These are phyloP conservation scores for Candida jianshihensis DNA, from an alignment of 805 yeast species.

Conservation along the genomic window DNA sequence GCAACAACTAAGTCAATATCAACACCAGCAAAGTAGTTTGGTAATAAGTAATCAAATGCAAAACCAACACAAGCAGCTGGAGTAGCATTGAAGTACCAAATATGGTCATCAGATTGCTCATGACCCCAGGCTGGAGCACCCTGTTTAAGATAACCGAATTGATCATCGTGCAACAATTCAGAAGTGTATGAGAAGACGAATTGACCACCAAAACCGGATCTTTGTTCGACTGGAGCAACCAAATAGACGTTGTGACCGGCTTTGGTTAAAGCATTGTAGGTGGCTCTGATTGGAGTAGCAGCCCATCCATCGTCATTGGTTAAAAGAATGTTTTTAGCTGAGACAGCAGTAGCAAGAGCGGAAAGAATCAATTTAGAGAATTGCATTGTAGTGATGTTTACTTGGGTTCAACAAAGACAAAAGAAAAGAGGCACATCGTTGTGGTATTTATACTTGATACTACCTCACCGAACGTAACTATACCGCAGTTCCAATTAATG, in stretches of 20 bases:
- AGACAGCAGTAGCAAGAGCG: conserved; percentile 7
- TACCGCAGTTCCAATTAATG: too few relatives aligned
- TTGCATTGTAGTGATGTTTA: conserved; percentile 11
- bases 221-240: conserved; percentile 46
- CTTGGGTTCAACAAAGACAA: too few relatives aligned
- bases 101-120: conserved; percentile 33
- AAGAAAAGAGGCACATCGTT: neutral
- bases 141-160: conserved; percentile 37
- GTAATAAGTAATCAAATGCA: conserved; percentile 40
- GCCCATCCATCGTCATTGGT: conserved; percentile 56
- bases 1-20: conserved; percentile 42
- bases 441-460: neutral
- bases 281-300: conserved; percentile 48
- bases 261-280: conserved; percentile 37
- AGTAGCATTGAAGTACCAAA: conserved; percentile 52
- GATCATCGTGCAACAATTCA: conserved; percentile 37
- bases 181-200: conserved; percentile 35
- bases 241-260: conserved; percentile 45
- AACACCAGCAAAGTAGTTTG: conserved; percentile 35
- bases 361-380: conserved; percentile 4
- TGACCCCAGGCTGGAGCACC: conserved; percentile 54
- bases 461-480: too few relatives aligned
- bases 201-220: conserved; percentile 52
- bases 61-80: conserved; percentile 47
- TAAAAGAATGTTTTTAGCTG: conserved; percentile 37